Evolutionary conservation across 441 rosid genomes (phyloP).

Genomic region (Euphorbia neoarborescens): DNA sequence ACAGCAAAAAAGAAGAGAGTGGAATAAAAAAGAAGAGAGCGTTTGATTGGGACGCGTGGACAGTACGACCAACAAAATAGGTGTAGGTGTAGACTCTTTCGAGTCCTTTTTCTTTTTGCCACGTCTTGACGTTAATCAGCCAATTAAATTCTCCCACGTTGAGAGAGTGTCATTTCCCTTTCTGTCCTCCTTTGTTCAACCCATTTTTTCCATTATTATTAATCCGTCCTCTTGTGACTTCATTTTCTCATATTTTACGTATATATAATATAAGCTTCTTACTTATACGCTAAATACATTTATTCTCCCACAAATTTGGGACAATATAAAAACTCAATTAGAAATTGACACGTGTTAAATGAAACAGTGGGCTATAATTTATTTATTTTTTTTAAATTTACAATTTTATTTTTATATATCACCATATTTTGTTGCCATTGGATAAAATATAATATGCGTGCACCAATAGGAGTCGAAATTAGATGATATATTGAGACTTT

Average conservation of each 20-base stretch:
- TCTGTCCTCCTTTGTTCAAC: not conserved
- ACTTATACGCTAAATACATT: no score
- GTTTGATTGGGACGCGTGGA: constrained; percentile 12
- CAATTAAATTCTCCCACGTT: not conserved
- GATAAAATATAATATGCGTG: not conserved
- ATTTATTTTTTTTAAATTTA: no score
- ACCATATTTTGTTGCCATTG: not conserved
- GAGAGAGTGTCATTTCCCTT: not conserved
- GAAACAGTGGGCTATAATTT: no score
- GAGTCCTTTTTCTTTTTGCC: not conserved
- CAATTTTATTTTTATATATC: not conserved
- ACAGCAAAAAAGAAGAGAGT: not conserved
- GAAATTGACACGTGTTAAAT: no score
- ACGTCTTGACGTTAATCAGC: not conserved
- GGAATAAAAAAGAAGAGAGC: not conserved
- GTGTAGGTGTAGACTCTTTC: not conserved
- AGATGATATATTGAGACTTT: not conserved
- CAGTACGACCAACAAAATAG: not conserved
- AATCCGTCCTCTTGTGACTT: not conserved
- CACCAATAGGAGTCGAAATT: not conserved
- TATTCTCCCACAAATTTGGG: no score
- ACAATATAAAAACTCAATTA: no score
- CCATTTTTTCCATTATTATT: not conserved
- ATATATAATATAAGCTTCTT: no score
- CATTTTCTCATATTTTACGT: no score